Base-by-base conservation (phyloP, 345 rosid species). In the Gynandropsis gynandra region DNA sequence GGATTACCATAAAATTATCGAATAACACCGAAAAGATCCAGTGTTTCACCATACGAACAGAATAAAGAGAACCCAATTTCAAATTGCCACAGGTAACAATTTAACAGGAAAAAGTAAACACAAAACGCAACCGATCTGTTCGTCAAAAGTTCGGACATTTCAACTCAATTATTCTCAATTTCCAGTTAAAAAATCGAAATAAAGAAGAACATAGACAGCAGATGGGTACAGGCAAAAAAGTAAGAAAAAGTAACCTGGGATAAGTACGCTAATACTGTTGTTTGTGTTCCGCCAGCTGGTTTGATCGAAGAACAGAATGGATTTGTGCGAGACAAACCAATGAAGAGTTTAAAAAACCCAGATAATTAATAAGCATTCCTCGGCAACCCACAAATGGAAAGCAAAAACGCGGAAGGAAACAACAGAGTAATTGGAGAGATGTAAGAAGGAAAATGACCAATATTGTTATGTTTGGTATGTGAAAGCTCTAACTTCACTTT, bases 401-500 rank as follows among this genome's bases (percentile, higher is more conserved):
- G 50, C 8, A 33, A 42, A 31, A 42, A 32, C 10, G 52, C 10
- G 55, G 42, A 53, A 20, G 0, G 49, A 39, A 14, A 24, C 43
- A 39, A 15, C 42, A 21, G 55, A 56, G 68, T 54, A 46, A 17
- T 54, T 39, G 68, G 51, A 31, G 42, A 54, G 58, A 52, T 52
- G 44, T 20, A 21, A 57, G 12, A n/a, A 52, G 50, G 51, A 64
- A 64, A 63, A 62, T 42, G 52, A 32, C 19, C 58, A 61, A 44
- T 49, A 42, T n/a, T 33, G 5, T 37, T 31, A 29, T 11, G 57
- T 50, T 64, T 57, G 63, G 63, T 56, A 55, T 1, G 5, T 40
- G 16, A 64, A 44, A 29, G 48, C 67, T 62, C 42, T 17, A 58
- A 24, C 5, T 38, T 42, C 63, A 64, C 63, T 51, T 64, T 58